These are phyloP conservation scores for Trypanosoma theileri DNA, from an alignment of 208 protist species.

Conservation along the genomic window DNA sequence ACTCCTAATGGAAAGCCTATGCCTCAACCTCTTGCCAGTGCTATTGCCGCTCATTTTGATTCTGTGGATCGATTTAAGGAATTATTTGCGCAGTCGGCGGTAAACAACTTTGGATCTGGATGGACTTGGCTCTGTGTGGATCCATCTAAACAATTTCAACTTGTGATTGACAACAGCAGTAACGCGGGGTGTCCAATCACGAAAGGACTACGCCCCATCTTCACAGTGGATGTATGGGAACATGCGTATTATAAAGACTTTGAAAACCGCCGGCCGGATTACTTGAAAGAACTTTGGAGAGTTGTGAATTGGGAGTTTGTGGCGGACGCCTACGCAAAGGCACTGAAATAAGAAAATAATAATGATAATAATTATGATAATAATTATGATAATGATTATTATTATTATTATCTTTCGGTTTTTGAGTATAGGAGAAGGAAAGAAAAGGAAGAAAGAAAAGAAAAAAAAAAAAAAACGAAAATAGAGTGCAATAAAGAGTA, in stretches of 20 bases:
- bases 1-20: conserved; percentile 66
- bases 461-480: conserved; percentile 1
- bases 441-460: conserved; percentile 1
- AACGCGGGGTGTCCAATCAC: conserved; percentile 89
- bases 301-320: conserved; percentile 92
- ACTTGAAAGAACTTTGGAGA: conserved; percentile 87
- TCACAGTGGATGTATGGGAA: conserved; percentile 94
- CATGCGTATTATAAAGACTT: conserved; percentile 96
- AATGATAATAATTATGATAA: background rate
- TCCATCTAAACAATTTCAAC: conserved; percentile 52
- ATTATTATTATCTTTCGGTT: too few species aligned
- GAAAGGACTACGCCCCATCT: conserved; percentile 66
- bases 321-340: conserved; percentile 44
- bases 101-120: conserved; percentile 93
- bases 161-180: conserved; percentile 88
- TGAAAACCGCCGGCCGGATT: conserved; percentile 88
- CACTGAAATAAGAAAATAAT: conserved; percentile 35
- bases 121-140: conserved; percentile 95
- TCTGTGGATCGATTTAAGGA: conserved; percentile 90
- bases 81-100: conserved; percentile 65
- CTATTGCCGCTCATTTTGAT: conserved; percentile 76
- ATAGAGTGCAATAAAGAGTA: too few species aligned
- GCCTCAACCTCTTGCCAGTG: conserved; percentile 59
- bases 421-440: background rate
- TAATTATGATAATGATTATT: too few species aligned